Base-by-base conservation (phyloP, 208 protist species). In the Angomonas deanei region DNA sequence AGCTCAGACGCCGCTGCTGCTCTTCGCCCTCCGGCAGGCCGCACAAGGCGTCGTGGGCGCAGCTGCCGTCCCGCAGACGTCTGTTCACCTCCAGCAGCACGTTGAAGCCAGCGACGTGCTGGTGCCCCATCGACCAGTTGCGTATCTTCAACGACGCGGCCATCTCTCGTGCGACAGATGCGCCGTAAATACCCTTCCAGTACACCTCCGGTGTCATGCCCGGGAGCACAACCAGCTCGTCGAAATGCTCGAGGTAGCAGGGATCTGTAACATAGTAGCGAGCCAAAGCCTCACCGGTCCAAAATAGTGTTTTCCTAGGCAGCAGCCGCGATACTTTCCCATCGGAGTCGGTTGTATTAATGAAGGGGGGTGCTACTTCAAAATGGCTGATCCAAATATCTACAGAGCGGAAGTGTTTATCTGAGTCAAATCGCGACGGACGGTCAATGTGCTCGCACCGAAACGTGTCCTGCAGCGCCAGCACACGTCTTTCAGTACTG, bases 171-270 rank as follows among this genome's bases (percentile, higher is more conserved):
- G n/a, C n/a, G n/a, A n/a, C n/a, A n/a, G n/a, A n/a, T n/a, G n/a
- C 61, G 58, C 0, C 3, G 4, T 3, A 54, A 66, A 13, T 4
- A 15, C 31, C 31, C 13, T 36, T 17, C 1, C 24, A 10, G 8
- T 15, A 26, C 27, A 52, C 21, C 21, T 8, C 15, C 24, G 30
- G n/a, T n/a, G n/a, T n/a, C 3, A 2, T 1, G 33, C 53, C 23
- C 65, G 32, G 13, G 61, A 62, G 19, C 66, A 52, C 6, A 52
- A 27, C 47, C 1, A 52, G 54, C 13, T 42, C n/a, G 36, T 72
- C 67, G 36, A 67, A 72, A 54, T 72, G 67, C 0, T 42, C 32
- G 55, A 61, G 61, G 55, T 64, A 64, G n/a, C n/a, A n/a, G 15
- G 64, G 10, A 11, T 53, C 61, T 33, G 62, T 67, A 17, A 34